Conservation (phyloP, 164 flowering plant genomes). For the Nymphaea colorata region DNA sequence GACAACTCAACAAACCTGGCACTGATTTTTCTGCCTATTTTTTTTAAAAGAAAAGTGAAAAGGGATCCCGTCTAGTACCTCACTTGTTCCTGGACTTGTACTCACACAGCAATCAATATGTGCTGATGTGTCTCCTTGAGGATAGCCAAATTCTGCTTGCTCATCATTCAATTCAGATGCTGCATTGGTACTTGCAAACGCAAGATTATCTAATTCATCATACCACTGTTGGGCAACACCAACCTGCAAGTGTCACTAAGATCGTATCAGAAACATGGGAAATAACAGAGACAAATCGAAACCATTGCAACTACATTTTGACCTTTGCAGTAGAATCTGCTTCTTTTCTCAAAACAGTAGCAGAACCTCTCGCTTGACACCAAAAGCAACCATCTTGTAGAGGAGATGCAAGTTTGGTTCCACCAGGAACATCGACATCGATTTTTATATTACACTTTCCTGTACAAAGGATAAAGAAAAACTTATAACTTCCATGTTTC, state of each 20-base stretch:
- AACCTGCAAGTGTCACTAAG: constrained; percentile 34
- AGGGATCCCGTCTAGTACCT: constrained; percentile 32
- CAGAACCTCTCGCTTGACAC: constrained; percentile 88
- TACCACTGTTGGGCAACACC: constrained; percentile 87
- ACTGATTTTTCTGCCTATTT: too few species aligned
- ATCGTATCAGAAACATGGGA: background rate
- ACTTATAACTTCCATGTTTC: too few species aligned
- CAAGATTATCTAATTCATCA: constrained; percentile 79
- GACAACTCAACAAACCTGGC: too few species aligned
- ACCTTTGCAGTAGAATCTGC: too few species aligned
- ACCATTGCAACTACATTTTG: too few species aligned
- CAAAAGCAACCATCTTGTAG: constrained; percentile 68
- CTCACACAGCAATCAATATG: constrained; percentile 45
- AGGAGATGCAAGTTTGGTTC: constrained; percentile 63
- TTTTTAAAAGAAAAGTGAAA: too few species aligned
- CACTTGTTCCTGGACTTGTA: constrained; percentile 85
- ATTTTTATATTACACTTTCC: constrained; percentile 53
- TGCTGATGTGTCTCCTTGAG: constrained; percentile 22
- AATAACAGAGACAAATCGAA: too few species aligned
- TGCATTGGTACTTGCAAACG: constrained; percentile 24
- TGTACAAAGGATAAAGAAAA: constrained; percentile 12
- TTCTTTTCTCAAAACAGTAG: constrained; percentile 36
- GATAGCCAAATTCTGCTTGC: constrained; percentile 6
- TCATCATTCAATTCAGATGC: constrained; percentile 23
- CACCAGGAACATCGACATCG: constrained; percentile 44